Conservation (phyloP, 2,329 filamentous ascomycete genomes). For the Fusarium verticillioides region DNA sequence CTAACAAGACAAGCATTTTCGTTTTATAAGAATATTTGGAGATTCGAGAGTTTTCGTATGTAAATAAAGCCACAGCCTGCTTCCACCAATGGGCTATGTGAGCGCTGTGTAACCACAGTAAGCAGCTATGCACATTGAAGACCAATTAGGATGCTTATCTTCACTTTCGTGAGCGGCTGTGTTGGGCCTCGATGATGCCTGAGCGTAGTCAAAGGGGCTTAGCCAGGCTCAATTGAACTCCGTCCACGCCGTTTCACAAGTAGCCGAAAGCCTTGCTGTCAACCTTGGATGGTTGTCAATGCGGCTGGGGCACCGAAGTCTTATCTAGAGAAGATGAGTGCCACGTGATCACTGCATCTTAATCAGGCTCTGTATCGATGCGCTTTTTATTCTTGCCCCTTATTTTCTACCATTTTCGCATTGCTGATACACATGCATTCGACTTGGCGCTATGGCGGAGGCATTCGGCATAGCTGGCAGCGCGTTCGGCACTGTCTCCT, state of each 20-base stretch:
- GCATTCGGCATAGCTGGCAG: not conserved
- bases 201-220: fast-evolving
- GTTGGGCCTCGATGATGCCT: not conserved
- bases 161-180: not conserved
- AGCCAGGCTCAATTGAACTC: not conserved
- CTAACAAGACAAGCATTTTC: not conserved
- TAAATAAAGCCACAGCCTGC: no score
- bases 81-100: not conserved
- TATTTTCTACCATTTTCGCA: not conserved
- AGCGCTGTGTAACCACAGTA: not conserved
- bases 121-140: not conserved
- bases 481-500: not conserved
- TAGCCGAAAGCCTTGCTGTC: not conserved
- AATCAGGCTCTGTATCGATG: fast-evolving
- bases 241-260: not conserved
- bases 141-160: not conserved
- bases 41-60: fast-evolving
- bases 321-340: fast-evolving
- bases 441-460: fast-evolving
- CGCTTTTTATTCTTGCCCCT: fast-evolving
- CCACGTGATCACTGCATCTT: not conserved
- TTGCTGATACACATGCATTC: not conserved
- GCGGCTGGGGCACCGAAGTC: not conserved
- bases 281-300: not conserved
- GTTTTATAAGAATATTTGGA: no score